A percentile compares a stretch with the other conserved stretches of the same genome.
Evolutionary conservation across 345 rosid genomes (phyloP).

Genomic region (Citrus hindsii): DNA sequence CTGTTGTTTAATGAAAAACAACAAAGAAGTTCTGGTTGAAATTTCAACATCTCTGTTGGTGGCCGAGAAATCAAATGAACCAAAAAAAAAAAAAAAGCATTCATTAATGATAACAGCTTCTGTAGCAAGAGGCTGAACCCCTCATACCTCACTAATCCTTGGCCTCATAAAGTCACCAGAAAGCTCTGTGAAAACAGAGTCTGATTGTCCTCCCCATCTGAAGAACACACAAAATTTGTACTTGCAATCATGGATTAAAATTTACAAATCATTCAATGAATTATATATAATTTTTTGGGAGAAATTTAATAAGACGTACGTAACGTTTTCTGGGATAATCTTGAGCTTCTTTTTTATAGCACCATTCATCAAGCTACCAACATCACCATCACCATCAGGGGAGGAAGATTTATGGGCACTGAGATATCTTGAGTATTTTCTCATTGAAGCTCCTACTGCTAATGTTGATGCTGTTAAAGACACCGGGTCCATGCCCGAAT

Average conservation of each 20-base stretch:
- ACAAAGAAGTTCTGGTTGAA: neutral
- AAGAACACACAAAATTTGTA: neutral
- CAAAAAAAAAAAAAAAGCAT: neutral
- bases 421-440: slow-evolving; percentile 53
- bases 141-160: slow-evolving; percentile 57
- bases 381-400: slow-evolving; percentile 30
- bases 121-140: neutral
- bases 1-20: neutral
- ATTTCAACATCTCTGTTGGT: neutral
- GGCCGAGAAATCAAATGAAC: neutral
- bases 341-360: slow-evolving; percentile 61
- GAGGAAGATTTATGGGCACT: slow-evolving; percentile 28
- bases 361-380: slow-evolving; percentile 65
- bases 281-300: neutral
- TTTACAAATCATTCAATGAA: neutral
- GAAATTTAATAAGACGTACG: slow-evolving; percentile 30
- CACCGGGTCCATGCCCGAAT: slow-evolving; percentile 44
- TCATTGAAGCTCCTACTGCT: slow-evolving; percentile 20
- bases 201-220: slow-evolving; percentile 85
- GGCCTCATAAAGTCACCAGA: slow-evolving; percentile 84
- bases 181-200: slow-evolving; percentile 42
- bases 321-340: slow-evolving; percentile 64
- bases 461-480: slow-evolving; percentile 33
- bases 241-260: neutral
- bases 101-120: neutral